Percentiles rank a stretch among this genome's conserved stretches.
phyloP scores from a whole-genome alignment of 306 rosid genomes.

The Fragaria iinumae region DNA sequence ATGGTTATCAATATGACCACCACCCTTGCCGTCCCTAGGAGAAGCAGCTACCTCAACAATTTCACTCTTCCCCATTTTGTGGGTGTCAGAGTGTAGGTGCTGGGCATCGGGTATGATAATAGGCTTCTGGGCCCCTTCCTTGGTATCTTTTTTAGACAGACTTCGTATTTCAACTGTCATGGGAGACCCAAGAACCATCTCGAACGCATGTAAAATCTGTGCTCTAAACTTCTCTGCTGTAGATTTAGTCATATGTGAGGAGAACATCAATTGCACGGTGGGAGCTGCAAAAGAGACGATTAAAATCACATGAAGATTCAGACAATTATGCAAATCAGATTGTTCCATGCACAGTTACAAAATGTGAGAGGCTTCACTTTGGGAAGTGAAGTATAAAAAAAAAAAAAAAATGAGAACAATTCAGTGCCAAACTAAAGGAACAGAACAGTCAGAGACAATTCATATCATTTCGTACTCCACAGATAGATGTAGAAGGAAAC shows the following conservation, averaged over 20 bases:
- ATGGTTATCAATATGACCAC: slow-evolving; percentile 36
- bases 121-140: slow-evolving; percentile 43
- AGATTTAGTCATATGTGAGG: slow-evolving; percentile 72
- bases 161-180: slow-evolving; percentile 83
- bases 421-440: not conserved
- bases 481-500: not conserved
- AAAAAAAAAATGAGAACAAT: not conserved
- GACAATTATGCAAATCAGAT: slow-evolving; percentile 11
- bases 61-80: slow-evolving; percentile 57
- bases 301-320: slow-evolving; percentile 15
- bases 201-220: slow-evolving; percentile 78
- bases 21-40: slow-evolving; percentile 47
- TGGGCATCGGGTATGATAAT: slow-evolving; percentile 50
- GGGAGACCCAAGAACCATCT: slow-evolving; percentile 70
- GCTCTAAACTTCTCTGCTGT: slow-evolving; percentile 78
- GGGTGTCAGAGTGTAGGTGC: slow-evolving; percentile 33
- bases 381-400: not conserved
- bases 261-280: slow-evolving; percentile 76
- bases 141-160: slow-evolving; percentile 50
- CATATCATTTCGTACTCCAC: not conserved
- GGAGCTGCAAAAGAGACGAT: slow-evolving; percentile 64
- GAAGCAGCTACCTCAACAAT: slow-evolving; percentile 74
- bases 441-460: not conserved
- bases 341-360: not conserved
- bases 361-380: not conserved